Evolutionary conservation across 129 eudicot genomes (phyloP), one percentile per base, ranked within the genome.

Genomic region (Glebionis coronaria): DNA sequence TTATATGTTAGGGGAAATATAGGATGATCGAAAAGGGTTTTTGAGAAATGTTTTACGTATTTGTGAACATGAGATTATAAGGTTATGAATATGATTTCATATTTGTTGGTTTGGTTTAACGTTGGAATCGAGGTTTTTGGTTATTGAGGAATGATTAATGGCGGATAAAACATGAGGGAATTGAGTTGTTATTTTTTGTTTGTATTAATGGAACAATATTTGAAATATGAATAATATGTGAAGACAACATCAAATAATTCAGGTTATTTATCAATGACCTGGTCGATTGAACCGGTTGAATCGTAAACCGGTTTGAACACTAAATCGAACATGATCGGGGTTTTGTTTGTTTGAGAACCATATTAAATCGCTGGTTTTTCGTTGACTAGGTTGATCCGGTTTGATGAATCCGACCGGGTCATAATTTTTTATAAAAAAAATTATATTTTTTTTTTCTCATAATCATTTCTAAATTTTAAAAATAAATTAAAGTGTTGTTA

Each of bases 141-240:
- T 55, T 52, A 23, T 75, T 45, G 64, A 45, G 2, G 9, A 35
- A 35, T 35, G 14, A 68, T 31, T 63, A 63, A 53, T 60, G 73
- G 70, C 86, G 84, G 93, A 78, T 68, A 54, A 50, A 49, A 31
- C 82, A 67, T 31, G 74, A 74, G 56, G 62, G 61, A 7, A 65
- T 13, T 25, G 73, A 40, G 56, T 52, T 56, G 53, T 55, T 63
- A 20, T 47, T 11, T 9, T 21, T 76, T 53, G 65, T 62, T 52
- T 69, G 66, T 14, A 67, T 73, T 31, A 67, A 47, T 58, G 69
- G 56, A 67, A 67, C 62, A 57, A 74, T 49, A 3, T 2, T 57
- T 67, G 51, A 62, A 35, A 75, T 67, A 69, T n/a, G n/a, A n/a
- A n/a, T n/a, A 23, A 67, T 47, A 2, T 53, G 40, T 63, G 14